Base-by-base conservation (phyloP, 225 moss, liverwort and hornwort genomes). In the Pseudisothecium myosuroides region DNA sequence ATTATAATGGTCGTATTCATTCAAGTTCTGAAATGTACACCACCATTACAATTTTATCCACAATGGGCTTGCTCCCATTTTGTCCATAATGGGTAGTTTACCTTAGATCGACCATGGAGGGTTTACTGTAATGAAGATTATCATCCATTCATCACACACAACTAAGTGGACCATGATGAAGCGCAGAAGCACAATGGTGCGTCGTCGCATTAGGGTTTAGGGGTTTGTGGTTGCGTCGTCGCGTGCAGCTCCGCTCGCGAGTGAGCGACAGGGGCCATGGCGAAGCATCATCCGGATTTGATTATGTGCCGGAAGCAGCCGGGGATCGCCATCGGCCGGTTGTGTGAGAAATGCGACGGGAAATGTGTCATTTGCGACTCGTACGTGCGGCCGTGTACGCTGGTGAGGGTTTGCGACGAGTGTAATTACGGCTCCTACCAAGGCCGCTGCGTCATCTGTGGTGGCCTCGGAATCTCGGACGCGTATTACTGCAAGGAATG, bases 291-390 rank as follows among this genome's bases (percentile, higher is more conserved):
- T 62, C 93, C 94, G 49, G 92, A 93, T 89, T 77, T 93, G 83
- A 93, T 92, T 22, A 92, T 93, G 92, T 93, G 93, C 81, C 55
- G 93, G 83, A 93, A 93, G 88, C 94, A 93, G 85, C 94, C 93
- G 29, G 93, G 93, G 21, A 94, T 92, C 24, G 91, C 94, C 2
- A 91, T 94, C 75, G 92, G 94, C n/a, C 79, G 92, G 69, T 58
- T 93, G 83, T 91, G 92, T 81, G 91, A 92, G 83, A 93, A 91
- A 69, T 93, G 91, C 63, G 92, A 92, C 73, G 92, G 91, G 47
- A 90, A 90, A 47, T 91, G 90, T 18, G 92, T 90, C 61, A 37
- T 91, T 80, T 94, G 94, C 88, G 90, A 91, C 81, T 92, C 93
- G n/a, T 92, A 92, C 55, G 93, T 92, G 87, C 87, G 93, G 58